These are phyloP conservation scores for Paraphaeosphaeria sporulosa DNA, from an alignment of 2,329 filamentous ascomycete species.

Conservation along the genomic window DNA sequence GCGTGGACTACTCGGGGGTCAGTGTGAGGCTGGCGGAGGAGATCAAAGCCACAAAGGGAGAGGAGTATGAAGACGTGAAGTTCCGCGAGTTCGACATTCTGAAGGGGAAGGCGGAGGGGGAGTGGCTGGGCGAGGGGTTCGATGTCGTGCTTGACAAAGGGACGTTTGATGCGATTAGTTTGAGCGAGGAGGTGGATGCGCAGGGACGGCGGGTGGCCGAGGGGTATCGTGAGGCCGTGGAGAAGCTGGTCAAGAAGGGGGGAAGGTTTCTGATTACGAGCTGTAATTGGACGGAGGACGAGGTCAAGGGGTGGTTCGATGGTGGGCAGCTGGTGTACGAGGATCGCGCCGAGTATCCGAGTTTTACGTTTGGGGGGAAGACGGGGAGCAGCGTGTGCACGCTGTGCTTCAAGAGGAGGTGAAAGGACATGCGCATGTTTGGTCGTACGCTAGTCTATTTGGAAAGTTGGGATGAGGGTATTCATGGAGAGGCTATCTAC, in stretches of 20 bases:
- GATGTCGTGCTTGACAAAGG: constrained; percentile 97
- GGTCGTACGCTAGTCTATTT: background rate
- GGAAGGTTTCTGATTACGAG: constrained; percentile 87
- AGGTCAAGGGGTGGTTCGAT: constrained; percentile 81
- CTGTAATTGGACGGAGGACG: constrained; percentile 97
- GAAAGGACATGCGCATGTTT: constrained; percentile 11
- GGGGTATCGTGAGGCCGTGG: constrained; percentile 74
- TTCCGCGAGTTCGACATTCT: constrained; percentile 65
- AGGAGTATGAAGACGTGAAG: constrained; percentile 45
- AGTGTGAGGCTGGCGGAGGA: constrained; percentile 77
- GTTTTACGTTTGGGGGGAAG: constrained; percentile 87
- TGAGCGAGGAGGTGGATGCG: constrained; percentile 65
- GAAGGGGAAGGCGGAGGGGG: constrained; percentile 43
- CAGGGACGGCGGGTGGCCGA: constrained; percentile 72
- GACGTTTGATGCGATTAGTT: constrained; percentile 92
- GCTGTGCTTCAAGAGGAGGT: constrained; percentile 73
- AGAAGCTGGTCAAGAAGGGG: constrained; percentile 71
- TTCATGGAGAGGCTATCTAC: background rate
- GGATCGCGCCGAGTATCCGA: constrained; percentile 78
- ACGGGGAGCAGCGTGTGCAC: constrained; percentile 91
- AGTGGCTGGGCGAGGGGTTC: constrained; percentile 73
- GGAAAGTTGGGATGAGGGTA: background rate
- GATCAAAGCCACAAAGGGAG: constrained; percentile 57
- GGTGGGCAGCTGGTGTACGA: constrained; percentile 64
- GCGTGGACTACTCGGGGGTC: constrained; percentile 83